A percentile compares a stretch with the other conserved stretches of the same genome.
Conservation (phyloP, 2,329 filamentous ascomycete genomes). For the Chaetomiaceae sp. region DNA sequence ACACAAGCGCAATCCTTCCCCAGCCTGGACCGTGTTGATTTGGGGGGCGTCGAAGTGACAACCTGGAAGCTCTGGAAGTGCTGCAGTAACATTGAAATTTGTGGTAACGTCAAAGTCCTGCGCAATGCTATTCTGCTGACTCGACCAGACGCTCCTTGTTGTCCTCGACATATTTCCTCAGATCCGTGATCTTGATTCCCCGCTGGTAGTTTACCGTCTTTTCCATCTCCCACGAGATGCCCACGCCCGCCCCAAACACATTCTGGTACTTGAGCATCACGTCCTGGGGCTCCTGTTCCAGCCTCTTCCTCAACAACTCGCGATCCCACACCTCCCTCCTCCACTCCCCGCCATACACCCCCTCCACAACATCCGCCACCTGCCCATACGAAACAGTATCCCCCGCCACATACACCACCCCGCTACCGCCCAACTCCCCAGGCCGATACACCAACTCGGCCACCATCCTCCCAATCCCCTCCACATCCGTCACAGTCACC, state of each 20-base stretch:
- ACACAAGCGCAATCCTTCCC: no score
- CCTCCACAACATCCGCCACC: conserved; percentile 50
- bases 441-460: conserved; percentile 50
- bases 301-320: conserved; percentile 39
- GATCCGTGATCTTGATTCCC: conserved; percentile 40
- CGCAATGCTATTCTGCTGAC: neutral
- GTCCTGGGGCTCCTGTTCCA: conserved; percentile 43
- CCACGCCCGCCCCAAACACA: conserved; percentile 55
- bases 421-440: conserved; percentile 28
- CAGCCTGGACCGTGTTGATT: no score
- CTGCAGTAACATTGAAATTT: no score
- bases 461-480: conserved; percentile 58
- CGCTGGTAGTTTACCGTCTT: conserved; percentile 49
- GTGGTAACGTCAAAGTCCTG: no score
- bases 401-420: conserved; percentile 56
- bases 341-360: conserved; percentile 38
- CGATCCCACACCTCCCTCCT: conserved; percentile 46
- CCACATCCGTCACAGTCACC: conserved; percentile 58
- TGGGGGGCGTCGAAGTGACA: no score
- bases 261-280: conserved; percentile 54
- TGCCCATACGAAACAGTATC: conserved; percentile 56
- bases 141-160: conserved; percentile 15
- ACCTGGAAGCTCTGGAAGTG: no score
- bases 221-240: conserved; percentile 53
- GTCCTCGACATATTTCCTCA: conserved; percentile 31